Evolutionary conservation across 345 rosid species (phyloP), one percentile per base, ranked within the genome.

Genomic region (Euphorbia pulcherrima): DNA sequence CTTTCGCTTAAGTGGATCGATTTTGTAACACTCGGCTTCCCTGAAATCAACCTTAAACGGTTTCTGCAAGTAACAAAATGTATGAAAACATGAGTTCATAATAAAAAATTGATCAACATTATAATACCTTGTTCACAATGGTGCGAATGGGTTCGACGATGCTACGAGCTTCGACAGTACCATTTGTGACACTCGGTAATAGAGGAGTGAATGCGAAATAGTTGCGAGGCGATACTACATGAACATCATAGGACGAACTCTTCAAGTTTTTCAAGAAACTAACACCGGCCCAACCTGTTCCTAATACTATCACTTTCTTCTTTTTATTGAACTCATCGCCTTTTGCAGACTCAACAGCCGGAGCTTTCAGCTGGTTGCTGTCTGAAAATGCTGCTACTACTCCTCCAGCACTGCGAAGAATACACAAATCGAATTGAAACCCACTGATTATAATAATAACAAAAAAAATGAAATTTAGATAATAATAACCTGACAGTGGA

Each of bases 101-200:
- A 2, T 12, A 12, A 52, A 17, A 33, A 8, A 56, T 1, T 6
- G 37, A 33, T 33, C 37, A 33, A 33, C 37, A 33, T 33, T 33
- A 3, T 33, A n/a, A 16, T 64, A 88, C 94, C 87, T 86, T 87
- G 67, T 71, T 78, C 37, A 85, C 62, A 40, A 92, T 88, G 35
- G 76, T 83, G 56, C 83, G 89, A 68, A 89, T 78, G 0, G 97
- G 96, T 71, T 92, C 93, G 0, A 92, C 93, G 20, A 92, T 74
- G 84, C 97, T 92, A 18, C 97, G 93, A 23, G 96, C 90, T 72
- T 92, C 96, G 0, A 89, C 90, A 0, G 96, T 87, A 27, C 97
- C 96, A 81, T 79, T 84, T 24, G 94, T 87, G 21, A 89, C 92
- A 65, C 90, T 92, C 0, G 96, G 97, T 40, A 92, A 56, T 68